Evolutionary conservation across 2,329 filamentous ascomycete species (phyloP).

Genomic region (Cordyceps pruinosa): DNA sequence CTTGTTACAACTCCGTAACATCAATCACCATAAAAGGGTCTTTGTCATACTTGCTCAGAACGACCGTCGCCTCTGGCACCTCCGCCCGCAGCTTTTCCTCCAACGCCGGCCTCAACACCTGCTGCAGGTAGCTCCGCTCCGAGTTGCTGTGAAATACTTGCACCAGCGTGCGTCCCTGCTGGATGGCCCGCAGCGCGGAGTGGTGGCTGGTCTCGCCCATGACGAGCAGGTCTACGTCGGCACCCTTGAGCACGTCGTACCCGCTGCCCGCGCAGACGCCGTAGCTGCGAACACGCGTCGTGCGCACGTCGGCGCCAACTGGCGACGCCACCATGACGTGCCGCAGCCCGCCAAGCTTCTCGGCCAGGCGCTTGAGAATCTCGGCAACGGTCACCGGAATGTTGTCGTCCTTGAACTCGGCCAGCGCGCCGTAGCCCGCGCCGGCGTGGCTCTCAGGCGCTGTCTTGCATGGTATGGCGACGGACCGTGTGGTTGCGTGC

Average conservation of each 20-base stretch:
- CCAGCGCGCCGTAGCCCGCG: slow-evolving; percentile 46
- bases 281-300: slow-evolving; percentile 54
- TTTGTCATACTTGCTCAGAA: slow-evolving; percentile 71
- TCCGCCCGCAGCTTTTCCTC: slow-evolving; percentile 49
- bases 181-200: slow-evolving; percentile 77
- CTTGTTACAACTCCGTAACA: slow-evolving; percentile 30
- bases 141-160: slow-evolving; percentile 90
- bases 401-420: slow-evolving; percentile 29
- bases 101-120: slow-evolving; percentile 62
- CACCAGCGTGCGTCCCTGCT: slow-evolving; percentile 75
- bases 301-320: slow-evolving; percentile 38
- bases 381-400: slow-evolving; percentile 32
- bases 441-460: slow-evolving; percentile 38
- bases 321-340: slow-evolving; percentile 44
- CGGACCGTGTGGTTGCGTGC: slow-evolving; percentile 31
- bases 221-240: slow-evolving; percentile 72
- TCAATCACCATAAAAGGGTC: slow-evolving; percentile 82
- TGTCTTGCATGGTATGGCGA: slow-evolving; percentile 38
- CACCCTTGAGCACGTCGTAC: slow-evolving; percentile 62
- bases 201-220: slow-evolving; percentile 94
- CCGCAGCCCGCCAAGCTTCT: slow-evolving; percentile 58
- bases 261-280: slow-evolving; percentile 90
- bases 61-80: slow-evolving; percentile 49
- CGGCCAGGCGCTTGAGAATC: slow-evolving; percentile 50
- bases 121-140: slow-evolving; percentile 72